These are phyloP conservation scores for Exophiala spinifera DNA, from an alignment of 2,329 filamentous ascomycete species.

Conservation along the genomic window DNA sequence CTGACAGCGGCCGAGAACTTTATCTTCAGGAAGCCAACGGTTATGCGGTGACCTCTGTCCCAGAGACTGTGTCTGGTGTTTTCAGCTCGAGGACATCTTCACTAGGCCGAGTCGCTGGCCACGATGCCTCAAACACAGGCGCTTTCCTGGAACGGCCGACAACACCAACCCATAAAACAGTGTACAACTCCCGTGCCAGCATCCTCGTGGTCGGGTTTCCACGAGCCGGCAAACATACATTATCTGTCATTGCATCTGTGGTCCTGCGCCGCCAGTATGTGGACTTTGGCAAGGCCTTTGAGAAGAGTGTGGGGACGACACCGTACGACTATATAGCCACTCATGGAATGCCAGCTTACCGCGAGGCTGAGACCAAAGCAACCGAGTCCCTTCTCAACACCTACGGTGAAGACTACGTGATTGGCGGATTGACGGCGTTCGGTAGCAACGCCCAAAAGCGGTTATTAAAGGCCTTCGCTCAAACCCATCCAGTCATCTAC, in stretches of 20 bases:
- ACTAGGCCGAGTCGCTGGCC: too few species aligned
- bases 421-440: constrained; percentile 69
- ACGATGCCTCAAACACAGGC: too few species aligned
- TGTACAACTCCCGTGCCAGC: too few species aligned
- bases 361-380: constrained; percentile 60
- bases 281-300: constrained; percentile 67
- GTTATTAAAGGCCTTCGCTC: constrained; percentile 60
- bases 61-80: too few species aligned
- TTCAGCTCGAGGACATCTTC: too few species aligned
- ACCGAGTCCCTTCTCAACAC: constrained; percentile 58
- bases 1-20: too few species aligned
- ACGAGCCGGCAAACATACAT: too few species aligned
- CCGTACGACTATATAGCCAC: constrained; percentile 62
- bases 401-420: constrained; percentile 61
- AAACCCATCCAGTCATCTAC: constrained; percentile 67
- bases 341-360: constrained; percentile 61
- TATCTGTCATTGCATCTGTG: constrained; percentile 64
- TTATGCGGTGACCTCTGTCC: too few species aligned
- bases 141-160: too few species aligned
- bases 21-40: too few species aligned
- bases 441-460: constrained; percentile 27
- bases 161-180: too few species aligned
- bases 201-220: too few species aligned
- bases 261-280: constrained; percentile 66
- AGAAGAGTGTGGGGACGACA: constrained; percentile 47